Conservation (phyloP, 1,139 yeast genomes). For the Candida glucosophila region DNA sequence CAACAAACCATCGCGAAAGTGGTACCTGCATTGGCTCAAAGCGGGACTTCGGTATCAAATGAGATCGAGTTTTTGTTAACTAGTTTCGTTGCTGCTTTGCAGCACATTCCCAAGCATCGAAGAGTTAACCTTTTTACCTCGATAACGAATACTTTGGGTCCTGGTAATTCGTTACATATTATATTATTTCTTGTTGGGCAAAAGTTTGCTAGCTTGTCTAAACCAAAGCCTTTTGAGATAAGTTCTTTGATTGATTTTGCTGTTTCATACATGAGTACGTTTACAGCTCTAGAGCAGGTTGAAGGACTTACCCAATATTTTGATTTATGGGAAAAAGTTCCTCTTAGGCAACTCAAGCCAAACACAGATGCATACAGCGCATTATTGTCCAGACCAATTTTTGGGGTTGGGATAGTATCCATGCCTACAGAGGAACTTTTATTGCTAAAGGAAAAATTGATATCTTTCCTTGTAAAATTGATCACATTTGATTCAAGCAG, state of each 20-base stretch:
- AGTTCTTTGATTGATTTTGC: conserved; percentile 63
- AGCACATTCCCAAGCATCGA: conserved; percentile 94
- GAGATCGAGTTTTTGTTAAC: conserved; percentile 80
- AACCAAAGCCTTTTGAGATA: conserved; percentile 58
- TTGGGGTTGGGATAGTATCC: conserved; percentile 52
- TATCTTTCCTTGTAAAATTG: conserved; percentile 43
- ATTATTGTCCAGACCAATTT: conserved; percentile 49
- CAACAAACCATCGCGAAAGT: conserved; percentile 88
- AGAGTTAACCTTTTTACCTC: conserved; percentile 78
- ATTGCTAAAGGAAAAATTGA: conserved; percentile 40
- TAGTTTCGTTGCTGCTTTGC: conserved; percentile 87
- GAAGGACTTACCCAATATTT: conserved; percentile 49
- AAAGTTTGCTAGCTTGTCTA: conserved; percentile 52
- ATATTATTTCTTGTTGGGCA: conserved; percentile 73
- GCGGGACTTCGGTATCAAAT: conserved; percentile 43
- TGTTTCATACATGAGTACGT: conserved; percentile 57
- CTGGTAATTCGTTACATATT: conserved; percentile 57
- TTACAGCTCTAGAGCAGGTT: conserved; percentile 63
- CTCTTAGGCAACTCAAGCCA: conserved; percentile 29
- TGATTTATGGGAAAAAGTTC: conserved; percentile 45
- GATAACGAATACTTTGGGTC: conserved; percentile 69
- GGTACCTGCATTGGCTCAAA: conserved; percentile 77
- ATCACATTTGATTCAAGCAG: conserved; percentile 28
- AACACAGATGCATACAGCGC: conserved; percentile 27
- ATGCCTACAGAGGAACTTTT: conserved; percentile 42